These are phyloP conservation scores for Ophiocordyceps camponoti-leonardi DNA, from an alignment of 2,329 filamentous ascomycete species.

Conservation along the genomic window DNA sequence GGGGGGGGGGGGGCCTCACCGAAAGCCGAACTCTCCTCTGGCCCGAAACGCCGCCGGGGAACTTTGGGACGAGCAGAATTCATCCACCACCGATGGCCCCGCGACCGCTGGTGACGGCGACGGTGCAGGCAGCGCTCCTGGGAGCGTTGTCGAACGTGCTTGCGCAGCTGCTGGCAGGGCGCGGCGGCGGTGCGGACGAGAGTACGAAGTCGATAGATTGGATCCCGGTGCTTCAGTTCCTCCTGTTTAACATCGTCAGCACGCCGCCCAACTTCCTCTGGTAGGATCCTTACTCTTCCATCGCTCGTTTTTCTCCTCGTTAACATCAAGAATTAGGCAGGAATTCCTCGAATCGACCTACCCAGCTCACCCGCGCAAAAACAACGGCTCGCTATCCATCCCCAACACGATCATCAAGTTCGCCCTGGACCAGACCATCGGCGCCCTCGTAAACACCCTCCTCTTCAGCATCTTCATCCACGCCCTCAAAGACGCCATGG, in stretches of 20 bases:
- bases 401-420: slow-evolving; percentile 52
- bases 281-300: slow-evolving; percentile 25
- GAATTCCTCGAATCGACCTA: slow-evolving; percentile 57
- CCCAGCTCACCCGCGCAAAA: slow-evolving; percentile 42
- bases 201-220: slow-evolving; percentile 34
- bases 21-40: too few species aligned
- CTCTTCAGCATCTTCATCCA: slow-evolving; percentile 44
- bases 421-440: slow-evolving; percentile 49
- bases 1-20: too few species aligned
- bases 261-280: slow-evolving; percentile 75
- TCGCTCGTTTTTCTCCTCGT: too few species aligned
- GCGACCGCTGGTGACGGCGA: slow-evolving; percentile 36
- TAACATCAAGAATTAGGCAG: slow-evolving; percentile 33
- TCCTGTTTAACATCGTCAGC: slow-evolving; percentile 53
- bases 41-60: too few species aligned
- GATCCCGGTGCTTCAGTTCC: slow-evolving; percentile 57
- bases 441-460: slow-evolving; percentile 46
- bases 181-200: background rate
- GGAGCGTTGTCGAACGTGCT: slow-evolving; percentile 54
- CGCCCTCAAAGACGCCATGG: slow-evolving; percentile 34
- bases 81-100: slow-evolving; percentile 14
- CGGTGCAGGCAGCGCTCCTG: slow-evolving; percentile 48
- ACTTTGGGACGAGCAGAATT: too few species aligned
- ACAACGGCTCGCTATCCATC: slow-evolving; percentile 28
- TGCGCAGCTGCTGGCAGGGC: slow-evolving; percentile 48